Conservation (phyloP, 2,329 filamentous ascomycete genomes). For the Hypoxylon sp. region DNA sequence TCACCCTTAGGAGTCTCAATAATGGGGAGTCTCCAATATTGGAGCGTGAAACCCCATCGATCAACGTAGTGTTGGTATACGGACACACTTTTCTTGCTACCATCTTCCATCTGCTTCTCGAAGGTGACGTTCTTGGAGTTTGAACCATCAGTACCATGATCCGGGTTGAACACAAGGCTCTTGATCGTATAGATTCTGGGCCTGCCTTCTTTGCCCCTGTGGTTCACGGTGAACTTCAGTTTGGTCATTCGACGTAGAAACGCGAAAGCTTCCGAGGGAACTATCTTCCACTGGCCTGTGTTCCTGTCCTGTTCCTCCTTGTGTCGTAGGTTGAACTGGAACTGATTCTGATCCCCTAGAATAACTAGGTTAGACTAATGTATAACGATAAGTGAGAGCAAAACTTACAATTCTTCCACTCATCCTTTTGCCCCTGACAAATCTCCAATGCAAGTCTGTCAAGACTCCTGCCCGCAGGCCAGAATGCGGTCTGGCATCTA, state of each 20-base stretch:
- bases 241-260: conserved; percentile 68
- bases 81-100: conserved; percentile 57
- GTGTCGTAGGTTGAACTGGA: conserved; percentile 57
- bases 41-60: conserved; percentile 68
- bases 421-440: conserved; percentile 43
- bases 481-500: conserved; percentile 93
- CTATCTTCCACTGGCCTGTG: conserved; percentile 46
- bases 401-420: conserved; percentile 53
- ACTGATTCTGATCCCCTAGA: conserved; percentile 48
- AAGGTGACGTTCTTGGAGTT: conserved; percentile 71
- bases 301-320: conserved; percentile 45
- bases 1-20: conserved; percentile 70
- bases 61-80: conserved; percentile 70
- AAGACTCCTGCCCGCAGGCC: conserved; percentile 63
- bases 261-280: conserved; percentile 67
- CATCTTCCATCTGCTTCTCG: conserved; percentile 60
- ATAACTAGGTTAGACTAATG: conserved; percentile 52
- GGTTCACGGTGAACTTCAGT: conserved; percentile 70
- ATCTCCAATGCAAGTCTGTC: conserved; percentile 55
- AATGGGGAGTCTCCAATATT: conserved; percentile 67
- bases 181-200: conserved; percentile 68
- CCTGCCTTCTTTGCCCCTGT: conserved; percentile 64
- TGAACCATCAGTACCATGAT: conserved; percentile 63
- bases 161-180: conserved; percentile 64
- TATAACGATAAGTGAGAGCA: not conserved